A percentile compares a stretch with the other conserved stretches of the same genome.
phyloP scores from a whole-genome alignment of 345 rosid genomes.

The Rubroshorea leprosula region DNA sequence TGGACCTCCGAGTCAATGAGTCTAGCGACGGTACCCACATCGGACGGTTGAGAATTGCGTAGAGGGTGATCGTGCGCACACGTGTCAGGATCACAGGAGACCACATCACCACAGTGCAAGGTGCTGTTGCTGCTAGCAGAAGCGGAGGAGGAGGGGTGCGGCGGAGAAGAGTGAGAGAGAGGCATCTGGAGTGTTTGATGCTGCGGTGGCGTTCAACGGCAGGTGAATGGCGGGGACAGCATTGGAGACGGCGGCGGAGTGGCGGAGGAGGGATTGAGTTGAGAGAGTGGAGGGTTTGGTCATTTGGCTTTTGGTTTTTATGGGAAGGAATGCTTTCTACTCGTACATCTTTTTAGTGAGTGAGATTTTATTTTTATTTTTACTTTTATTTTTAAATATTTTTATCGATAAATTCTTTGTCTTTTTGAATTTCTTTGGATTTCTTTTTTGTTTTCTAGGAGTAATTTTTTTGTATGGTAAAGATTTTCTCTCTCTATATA shows the following conservation, averaged over 20 bases:
- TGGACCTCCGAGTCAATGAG: conserved; percentile 37
- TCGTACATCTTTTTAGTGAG: conserved; percentile 11
- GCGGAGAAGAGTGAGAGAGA: conserved; percentile 10
- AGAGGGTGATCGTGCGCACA: conserved; percentile 19
- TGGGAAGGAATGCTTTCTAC: too few relatives aligned
- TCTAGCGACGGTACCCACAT: conserved; percentile 14
- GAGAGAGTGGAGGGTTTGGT: conserved; percentile 15
- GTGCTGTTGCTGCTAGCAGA: conserved; percentile 6
- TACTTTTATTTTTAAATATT: background rate
- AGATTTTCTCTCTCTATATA: background rate
- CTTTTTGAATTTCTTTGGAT: background rate
- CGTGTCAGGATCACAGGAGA: conserved; percentile 16
- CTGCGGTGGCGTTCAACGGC: background rate
- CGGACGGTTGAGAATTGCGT: conserved; percentile 15
- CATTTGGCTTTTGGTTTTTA: conserved; percentile 23
- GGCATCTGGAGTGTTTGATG: conserved; percentile 6
- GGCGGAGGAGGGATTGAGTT: conserved; percentile 1
- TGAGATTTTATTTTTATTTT: too few relatives aligned
- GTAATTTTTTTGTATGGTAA: background rate
- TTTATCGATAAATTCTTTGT: background rate
- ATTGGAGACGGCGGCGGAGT: conserved; percentile 10
- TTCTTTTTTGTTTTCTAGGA: too few relatives aligned
- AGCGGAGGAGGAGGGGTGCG: conserved; percentile 14
- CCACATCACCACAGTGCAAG: conserved; percentile 24
- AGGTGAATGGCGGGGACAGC: conserved; percentile 15